Evolutionary conservation across 176 grass and related monocot species (phyloP), one percentile per base, ranked within the genome.

Genomic region (Bothriochloa decipiens): DNA sequence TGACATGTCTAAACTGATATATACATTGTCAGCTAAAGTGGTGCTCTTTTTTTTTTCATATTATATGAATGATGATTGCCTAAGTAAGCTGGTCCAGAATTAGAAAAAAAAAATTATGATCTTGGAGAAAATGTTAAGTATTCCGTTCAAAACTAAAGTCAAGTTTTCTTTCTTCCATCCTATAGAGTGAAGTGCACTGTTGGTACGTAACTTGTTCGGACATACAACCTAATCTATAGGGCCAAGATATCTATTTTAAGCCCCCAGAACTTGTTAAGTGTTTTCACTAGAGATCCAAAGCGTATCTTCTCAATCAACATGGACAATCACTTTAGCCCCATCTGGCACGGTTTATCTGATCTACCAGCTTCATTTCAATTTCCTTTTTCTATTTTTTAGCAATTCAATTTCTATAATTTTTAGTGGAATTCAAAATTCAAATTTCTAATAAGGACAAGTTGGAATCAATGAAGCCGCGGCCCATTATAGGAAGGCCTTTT

Each of bases 1-100:
- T 72, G 69, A 15, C 2, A 45, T 72, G 69, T 45, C 53, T n/a
- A 58, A 58, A 58, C 53, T 58, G 53, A 3, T 0, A 25, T 39
- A 39, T 47, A 75, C n/a, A n/a, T 75, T 75, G 73, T 76, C 73
- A 46, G 16, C 72, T 75, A 53, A 47, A 53, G 27, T 33, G 8
- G 28, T n/a, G 50, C 16, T 1, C 35, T 46, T 72, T 72, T 64
- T 64, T 0, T 36, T 36, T 35, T 35, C 33, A 36, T 3, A 36
- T 36, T 7, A 6, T n/a, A 26, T 26, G 69, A 26, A 37, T 37
- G 65, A 37, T 37, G 22, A 42, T 23, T 23, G 17, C 27, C 57
- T 36, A 29, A 22, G n/a, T 10, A 23, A 58, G 55, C 49, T 76
- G 10, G 28, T 57, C 28, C 18, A 36, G 16, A 57, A 55, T 55